Evolutionary conservation across 2,329 filamentous ascomycete species (phyloP), one percentile per base, ranked within the genome.

Genomic region (Mycogone perniciosa): DNA sequence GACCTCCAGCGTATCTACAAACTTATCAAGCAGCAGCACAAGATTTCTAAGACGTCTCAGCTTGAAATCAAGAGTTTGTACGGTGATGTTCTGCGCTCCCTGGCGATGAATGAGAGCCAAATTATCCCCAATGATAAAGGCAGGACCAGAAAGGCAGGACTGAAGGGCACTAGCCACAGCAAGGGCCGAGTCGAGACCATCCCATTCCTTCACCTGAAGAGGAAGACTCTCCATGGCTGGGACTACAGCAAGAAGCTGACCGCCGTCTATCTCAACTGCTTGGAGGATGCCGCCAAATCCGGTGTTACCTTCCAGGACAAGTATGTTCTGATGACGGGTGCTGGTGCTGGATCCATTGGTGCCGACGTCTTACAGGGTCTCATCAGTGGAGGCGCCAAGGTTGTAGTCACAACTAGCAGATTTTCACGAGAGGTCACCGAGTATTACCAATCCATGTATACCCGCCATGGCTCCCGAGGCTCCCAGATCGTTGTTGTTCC

Each of bases 241-340:
- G 91, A 97, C 65, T 99, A 97, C 77, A 97, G 89, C 82, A 99
- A 97, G 81, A 96, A 95, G 76, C 81, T 99, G 52, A 97, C 93
- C 27, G 88, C 89, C 51, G 72, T 91, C 60, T 99, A 99, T 68
- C 82, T 99, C 33, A 89, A 96, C 67, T 90, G 89, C 56, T 74
- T 99, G 31, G 91, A 96, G 73, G 82, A 91, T 56, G 90, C 91
- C 58, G 93, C 93, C 57, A 87, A 84, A 63, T 78, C 82, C 50
- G 93, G 93, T 68, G 84, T 99, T 53, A 93, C 85, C 43, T 99
- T 95, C 76, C 82, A 90, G 67, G 89, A 88, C 73, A 97, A 96
- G 78, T 89, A 97, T 65, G 92, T 88, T 44, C 81, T 99, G 59
- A 99, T 99, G 91, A 99, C 93, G 55, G 93, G 93, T 74, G 93